Percentiles rank a stretch among this genome's conserved stretches.
Conservation (phyloP, 1,284 basidiomycete species). For the Irpex lacteus region DNA sequence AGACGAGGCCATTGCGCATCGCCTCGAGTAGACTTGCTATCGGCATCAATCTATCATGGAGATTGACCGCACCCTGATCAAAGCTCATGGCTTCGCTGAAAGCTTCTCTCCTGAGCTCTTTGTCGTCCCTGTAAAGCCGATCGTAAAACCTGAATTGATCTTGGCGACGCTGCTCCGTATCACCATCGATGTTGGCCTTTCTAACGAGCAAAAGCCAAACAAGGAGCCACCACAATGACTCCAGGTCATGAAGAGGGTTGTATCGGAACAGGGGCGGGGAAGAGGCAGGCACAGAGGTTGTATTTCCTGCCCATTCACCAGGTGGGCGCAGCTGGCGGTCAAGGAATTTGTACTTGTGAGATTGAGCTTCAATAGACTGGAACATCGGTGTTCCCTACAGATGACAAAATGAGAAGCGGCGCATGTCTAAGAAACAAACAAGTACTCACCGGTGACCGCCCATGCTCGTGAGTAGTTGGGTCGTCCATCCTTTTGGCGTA, state of each 20-base stretch:
- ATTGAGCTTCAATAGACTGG: not conserved
- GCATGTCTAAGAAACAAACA: not conserved
- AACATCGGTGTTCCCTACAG: not conserved
- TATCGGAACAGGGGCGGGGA: not conserved
- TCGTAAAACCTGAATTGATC: not conserved
- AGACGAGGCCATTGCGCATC: not conserved
- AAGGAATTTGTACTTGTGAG: not conserved
- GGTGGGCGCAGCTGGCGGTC: not conserved
- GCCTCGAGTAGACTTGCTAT: not conserved
- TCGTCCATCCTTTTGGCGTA: conserved; percentile 2
- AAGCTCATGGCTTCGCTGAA: not conserved
- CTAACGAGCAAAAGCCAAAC: not conserved
- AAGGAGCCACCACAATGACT: conserved; percentile 1
- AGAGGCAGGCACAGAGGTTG: too few relatives aligned
- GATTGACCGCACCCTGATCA: not conserved
- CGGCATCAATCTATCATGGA: not conserved
- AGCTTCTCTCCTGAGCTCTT: not conserved
- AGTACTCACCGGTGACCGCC: not conserved
- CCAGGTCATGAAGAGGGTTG: conserved; percentile 2
- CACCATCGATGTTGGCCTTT: not conserved
- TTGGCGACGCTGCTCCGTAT: not conserved
- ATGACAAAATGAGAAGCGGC: not conserved
- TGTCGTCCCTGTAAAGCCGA: not conserved
- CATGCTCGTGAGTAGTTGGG: not conserved
- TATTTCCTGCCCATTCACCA: not conserved